Conservation (phyloP, 1,284 basidiomycete species). For the Agroathelia rolfsii region DNA sequence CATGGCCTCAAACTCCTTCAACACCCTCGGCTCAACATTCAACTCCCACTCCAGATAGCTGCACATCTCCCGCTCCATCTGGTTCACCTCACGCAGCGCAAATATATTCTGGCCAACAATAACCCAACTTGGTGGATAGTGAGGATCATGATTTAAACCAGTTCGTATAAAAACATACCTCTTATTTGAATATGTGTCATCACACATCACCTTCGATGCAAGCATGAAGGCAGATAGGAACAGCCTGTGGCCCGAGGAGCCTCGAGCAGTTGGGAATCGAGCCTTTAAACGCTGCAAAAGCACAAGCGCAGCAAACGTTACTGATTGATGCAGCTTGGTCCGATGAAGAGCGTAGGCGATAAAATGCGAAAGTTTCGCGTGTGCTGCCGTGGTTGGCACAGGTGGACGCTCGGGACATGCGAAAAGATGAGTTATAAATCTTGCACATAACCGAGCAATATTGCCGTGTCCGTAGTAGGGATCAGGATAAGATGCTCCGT, state of each 20-base stretch:
- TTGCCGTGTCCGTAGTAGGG: constrained; percentile 2
- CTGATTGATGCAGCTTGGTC: constrained; percentile 36
- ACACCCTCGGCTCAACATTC: constrained; percentile 24
- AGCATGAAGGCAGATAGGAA: constrained; percentile 52
- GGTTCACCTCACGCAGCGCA: constrained; percentile 43
- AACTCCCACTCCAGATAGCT: constrained; percentile 45
- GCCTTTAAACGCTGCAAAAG: constrained; percentile 40
- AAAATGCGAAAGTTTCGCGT: constrained; percentile 31
- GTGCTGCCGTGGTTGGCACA: constrained; percentile 3
- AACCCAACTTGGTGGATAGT: no score
- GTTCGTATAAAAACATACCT: no score
- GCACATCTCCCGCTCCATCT: constrained; percentile 50
- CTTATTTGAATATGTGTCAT: constrained; percentile 52
- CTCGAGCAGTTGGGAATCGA: constrained; percentile 42
- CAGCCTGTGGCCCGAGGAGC: constrained; percentile 42
- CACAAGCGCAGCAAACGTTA: constrained; percentile 39
- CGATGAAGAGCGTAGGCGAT: constrained; percentile 44
- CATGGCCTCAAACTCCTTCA: constrained; percentile 13
- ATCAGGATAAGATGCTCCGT: no score
- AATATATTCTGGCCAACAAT: constrained; percentile 47
- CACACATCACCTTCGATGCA: constrained; percentile 34
- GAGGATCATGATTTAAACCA: no score
- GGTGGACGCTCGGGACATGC: constrained; percentile 16
- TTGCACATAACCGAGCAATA: constrained; percentile 14
- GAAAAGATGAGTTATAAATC: constrained; percentile 31